Conservation (phyloP, 768 basidiomycete species). For the Mycena vitilis region DNA sequence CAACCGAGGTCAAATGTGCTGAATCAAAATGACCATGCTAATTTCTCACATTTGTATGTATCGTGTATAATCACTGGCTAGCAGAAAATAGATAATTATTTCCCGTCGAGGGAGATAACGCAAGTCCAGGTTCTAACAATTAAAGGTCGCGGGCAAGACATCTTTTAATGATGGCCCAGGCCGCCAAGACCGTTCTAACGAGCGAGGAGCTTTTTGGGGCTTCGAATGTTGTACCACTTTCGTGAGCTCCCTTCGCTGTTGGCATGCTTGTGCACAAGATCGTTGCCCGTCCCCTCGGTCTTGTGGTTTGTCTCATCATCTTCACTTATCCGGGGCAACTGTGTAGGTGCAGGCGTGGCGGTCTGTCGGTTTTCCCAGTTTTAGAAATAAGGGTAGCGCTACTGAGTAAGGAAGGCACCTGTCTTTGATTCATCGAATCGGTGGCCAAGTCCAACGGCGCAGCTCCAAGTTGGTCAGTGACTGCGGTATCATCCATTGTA, state of each 20-base stretch:
- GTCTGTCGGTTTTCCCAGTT: neutral
- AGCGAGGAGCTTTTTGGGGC: too few relatives aligned
- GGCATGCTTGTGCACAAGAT: neutral
- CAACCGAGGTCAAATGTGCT: too few relatives aligned
- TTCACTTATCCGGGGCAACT: constrained; percentile 6
- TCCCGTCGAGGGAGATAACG: too few relatives aligned
- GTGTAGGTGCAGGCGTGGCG: neutral
- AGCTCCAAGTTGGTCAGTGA: neutral
- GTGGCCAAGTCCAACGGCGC: neutral
- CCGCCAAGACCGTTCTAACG: too few relatives aligned
- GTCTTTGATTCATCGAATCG: neutral
- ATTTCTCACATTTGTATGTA: too few relatives aligned
- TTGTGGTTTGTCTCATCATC: constrained; percentile 8
- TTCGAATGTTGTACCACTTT: constrained; percentile 5
- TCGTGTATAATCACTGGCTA: too few relatives aligned
- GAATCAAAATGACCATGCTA: too few relatives aligned
- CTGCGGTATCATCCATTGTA: neutral
- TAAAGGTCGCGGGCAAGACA: too few relatives aligned
- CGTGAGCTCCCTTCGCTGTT: constrained; percentile 3
- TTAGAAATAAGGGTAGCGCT: neutral
- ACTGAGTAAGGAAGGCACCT: neutral
- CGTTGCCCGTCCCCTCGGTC: neutral
- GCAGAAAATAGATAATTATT: too few relatives aligned
- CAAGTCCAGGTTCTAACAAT: too few relatives aligned
- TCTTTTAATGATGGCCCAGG: too few relatives aligned